Evolutionary conservation across 768 basidiomycete genomes (phyloP), one percentile per base, ranked within the genome.

Genomic region (Paxillus rubicundulus): DNA sequence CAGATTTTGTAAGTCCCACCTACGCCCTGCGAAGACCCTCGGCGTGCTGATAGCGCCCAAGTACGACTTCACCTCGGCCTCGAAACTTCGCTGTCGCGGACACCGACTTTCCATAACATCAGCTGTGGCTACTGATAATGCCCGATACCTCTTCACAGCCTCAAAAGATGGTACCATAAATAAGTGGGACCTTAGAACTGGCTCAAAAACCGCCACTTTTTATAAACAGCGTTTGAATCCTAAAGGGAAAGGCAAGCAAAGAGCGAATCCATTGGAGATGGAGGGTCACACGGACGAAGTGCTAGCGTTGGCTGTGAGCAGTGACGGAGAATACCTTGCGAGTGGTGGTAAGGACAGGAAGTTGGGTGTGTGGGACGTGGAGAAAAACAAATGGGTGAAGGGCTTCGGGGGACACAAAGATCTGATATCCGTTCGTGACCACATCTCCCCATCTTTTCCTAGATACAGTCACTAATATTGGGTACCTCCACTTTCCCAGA

Each of bases 151-250:
- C n/a, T 98, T 86, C 68, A 92, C 92, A 0, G 75, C 93, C 0
- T 88, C 89, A 9, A 99, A 99, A 66, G 92, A 96, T 62, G 97
- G 96, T 2, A 76, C 80, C 12, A 91, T 99, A 64, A 79, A 87
- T 49, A 90, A 92, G 68, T 93, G 90, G 88, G 82, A 90, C 63
- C 73, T 95, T 24, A 67, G 65, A 9, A 81, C 80, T 0, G 89
- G 89, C 9, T 77, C 80, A 66, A 82, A 80, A 58, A 58, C 80
- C 1, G 69, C 74, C 9, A 80, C 79, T 2, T 81, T 86, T 61
- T 76, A 82, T 64, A 92, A 92, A 68, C 59, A 75, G 9, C 78
- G 81, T 18, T 68, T 74, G 61, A 74, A 60, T 63, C 60, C 28
- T 71, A 82, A 62, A 71, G 72, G 61, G 49, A 85, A 82, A 57